These are phyloP conservation scores for Hansenula sp. DNA, from an alignment of 1,139 yeast species.

Conservation along the genomic window DNA sequence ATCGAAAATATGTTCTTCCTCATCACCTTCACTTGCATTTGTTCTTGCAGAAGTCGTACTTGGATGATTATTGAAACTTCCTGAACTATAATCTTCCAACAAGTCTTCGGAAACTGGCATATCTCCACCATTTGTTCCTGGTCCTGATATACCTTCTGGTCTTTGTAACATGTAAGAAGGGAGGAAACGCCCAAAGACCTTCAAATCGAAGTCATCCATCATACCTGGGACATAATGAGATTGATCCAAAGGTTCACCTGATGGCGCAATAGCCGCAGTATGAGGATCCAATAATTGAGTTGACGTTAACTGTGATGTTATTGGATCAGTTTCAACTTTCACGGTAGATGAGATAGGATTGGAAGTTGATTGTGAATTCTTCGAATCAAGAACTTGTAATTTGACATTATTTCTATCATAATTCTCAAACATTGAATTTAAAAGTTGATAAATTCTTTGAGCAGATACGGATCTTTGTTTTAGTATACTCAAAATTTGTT, in stretches of 20 bases:
- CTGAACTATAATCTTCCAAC: background rate
- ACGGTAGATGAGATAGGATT: conserved; percentile 1
- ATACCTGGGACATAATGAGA: conserved; percentile 54
- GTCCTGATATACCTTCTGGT: conserved; percentile 7
- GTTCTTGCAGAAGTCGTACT: background rate
- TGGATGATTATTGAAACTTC: background rate
- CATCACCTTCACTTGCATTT: conserved; percentile 11
- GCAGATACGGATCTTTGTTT: conserved; percentile 72
- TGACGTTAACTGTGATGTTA: background rate
- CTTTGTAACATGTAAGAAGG: conserved; percentile 71
- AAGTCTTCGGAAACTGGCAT: background rate
- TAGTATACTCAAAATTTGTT: conserved; percentile 59
- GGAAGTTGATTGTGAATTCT: conserved; percentile 5
- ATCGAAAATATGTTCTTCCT: conserved; percentile 10
- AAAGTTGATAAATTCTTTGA: conserved; percentile 65
- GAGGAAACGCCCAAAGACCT: conserved; percentile 72
- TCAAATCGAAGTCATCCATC: conserved; percentile 77
- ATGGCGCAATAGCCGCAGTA: background rate
- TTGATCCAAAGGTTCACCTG: conserved; percentile 2
- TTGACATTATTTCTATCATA: conserved; percentile 58
- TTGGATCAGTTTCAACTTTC: background rate
- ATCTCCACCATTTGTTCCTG: conserved; percentile 1
- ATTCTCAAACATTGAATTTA: conserved; percentile 73
- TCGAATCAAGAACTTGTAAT: conserved; percentile 12
- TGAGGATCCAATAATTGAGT: background rate